Conservation (phyloP, 2,329 filamentous ascomycete genomes). For the Magnaporthiopsis rhizophila region DNA sequence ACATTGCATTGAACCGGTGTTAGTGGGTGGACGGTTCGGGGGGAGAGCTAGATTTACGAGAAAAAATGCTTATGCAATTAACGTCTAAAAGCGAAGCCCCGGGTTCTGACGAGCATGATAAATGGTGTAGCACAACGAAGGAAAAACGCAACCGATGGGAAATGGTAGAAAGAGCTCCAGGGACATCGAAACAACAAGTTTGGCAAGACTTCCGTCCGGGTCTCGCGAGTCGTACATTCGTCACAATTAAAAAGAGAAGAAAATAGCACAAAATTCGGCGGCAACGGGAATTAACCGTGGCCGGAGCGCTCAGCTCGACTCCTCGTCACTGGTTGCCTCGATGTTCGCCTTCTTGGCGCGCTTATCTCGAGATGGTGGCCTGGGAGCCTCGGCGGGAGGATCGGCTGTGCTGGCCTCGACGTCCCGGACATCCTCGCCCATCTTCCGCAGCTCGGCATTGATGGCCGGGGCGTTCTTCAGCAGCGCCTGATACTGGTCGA, state of each 20-base stretch:
- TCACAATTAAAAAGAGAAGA: background rate
- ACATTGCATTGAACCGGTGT: background rate
- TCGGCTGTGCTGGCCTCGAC: conserved; percentile 24
- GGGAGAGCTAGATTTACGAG: background rate
- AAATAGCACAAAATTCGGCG: background rate
- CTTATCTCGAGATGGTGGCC: conserved; percentile 23
- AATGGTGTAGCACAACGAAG: background rate
- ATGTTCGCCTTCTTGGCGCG: conserved; percentile 48
- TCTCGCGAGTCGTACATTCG: background rate
- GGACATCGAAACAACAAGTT: background rate
- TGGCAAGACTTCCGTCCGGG: background rate
- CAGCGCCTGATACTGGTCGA: conserved; percentile 55
- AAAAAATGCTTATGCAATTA: background rate
- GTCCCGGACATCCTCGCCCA: conserved; percentile 35
- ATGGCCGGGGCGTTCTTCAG: conserved; percentile 49
- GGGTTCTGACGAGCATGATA: background rate
- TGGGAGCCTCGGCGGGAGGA: conserved; percentile 17
- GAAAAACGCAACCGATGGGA: background rate
- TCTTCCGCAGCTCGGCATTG: conserved; percentile 44
- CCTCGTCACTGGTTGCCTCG: conserved; percentile 56
- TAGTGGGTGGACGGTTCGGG: background rate
- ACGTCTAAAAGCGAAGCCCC: background rate
- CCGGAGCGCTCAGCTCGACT: conserved; percentile 27
- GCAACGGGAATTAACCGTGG: background rate
- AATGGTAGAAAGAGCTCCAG: background rate